A percentile compares a stretch with the other conserved stretches of the same genome.
Evolutionary conservation across 176 grass and related monocot species (phyloP).

Genomic region (Rhynchospora tenuis): DNA sequence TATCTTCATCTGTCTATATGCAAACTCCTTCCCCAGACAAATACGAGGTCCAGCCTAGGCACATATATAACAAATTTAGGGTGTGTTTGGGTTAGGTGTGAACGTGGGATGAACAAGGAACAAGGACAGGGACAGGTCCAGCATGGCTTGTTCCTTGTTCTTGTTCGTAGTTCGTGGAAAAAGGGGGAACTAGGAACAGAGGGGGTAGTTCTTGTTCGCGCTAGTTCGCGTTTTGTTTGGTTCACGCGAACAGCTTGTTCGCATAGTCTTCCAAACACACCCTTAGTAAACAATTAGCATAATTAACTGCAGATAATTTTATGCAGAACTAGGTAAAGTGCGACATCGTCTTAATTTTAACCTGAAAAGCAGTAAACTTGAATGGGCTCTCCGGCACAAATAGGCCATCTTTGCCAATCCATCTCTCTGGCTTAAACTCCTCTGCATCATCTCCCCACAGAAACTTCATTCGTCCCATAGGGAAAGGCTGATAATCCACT

Average conservation of each 20-base stretch:
- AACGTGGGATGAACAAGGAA: too few species aligned
- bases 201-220: too few species aligned
- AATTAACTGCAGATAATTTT: not conserved
- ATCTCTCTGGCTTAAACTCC: constrained; percentile 66
- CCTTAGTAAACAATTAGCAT: too few species aligned
- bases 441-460: constrained; percentile 64
- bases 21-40: constrained; percentile 79
- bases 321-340: too few species aligned
- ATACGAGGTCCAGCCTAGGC: constrained; percentile 53
- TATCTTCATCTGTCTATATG: constrained; percentile 84
- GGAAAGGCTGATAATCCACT: constrained; percentile 51
- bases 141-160: too few species aligned
- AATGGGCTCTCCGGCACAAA: constrained; percentile 58
- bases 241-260: too few species aligned
- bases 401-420: constrained; percentile 39
- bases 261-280: too few species aligned
- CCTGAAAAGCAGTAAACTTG: constrained; percentile 77
- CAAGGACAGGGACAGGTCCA: too few species aligned
- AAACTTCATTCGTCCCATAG: constrained; percentile 35
- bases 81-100: too few species aligned
- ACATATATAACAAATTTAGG: not conserved
- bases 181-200: too few species aligned
- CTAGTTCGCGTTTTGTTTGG: too few species aligned
- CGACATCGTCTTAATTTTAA: not conserved
- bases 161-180: too few species aligned